Base-by-base conservation (phyloP, 257 asterid species). In the Solanum neorickii region DNA sequence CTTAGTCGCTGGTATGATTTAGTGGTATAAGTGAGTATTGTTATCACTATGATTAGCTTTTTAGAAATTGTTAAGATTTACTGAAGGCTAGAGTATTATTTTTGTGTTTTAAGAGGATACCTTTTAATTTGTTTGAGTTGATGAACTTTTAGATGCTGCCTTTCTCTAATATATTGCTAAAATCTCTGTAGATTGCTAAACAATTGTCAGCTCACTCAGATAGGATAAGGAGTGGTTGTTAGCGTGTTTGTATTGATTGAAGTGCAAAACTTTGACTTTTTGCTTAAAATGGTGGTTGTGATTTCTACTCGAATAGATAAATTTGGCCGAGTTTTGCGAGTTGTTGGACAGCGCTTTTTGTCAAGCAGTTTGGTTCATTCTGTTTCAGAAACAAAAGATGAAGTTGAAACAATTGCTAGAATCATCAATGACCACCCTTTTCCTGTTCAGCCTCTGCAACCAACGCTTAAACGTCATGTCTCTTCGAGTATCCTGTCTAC, bases 381-480 rank as follows among this genome's bases (percentile, higher is more conserved):
- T 49, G 86, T 88, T 41, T 68, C 89, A 52, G 92, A 87, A 44
- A 60, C 65, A 21, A 88, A 88, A 31, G 25, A 39, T 3, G 92
- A 88, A 59, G 78, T 91, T 49, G 95, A 90, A 44, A 94, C 89
- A 82, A 91, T 93, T 20, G 93, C 93, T 52, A 91, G 90, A 77
- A 86, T 92, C 39, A 92, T 96, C 8, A 94, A 88, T 85, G 98
- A 93, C 62, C 96, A 94, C 87, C 98, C 97, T 15, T 93, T 90
- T 90, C 98, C 97, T 13, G 87, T 88, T 86, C 86, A 91, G 87
- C 93, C 95, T 29, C 87, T 94, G 83, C 91, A 85, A 62, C 94
- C 93, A 82, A 93, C 87, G 21, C 94, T 95, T 86, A 86, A 68
- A 70, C n/a, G 27, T 21, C 90, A 90, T 29, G 91, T 94, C 33